phyloP scores from a whole-genome alignment of 192 early-diverging fungal genomes.

The Entomortierella lignicola region DNA sequence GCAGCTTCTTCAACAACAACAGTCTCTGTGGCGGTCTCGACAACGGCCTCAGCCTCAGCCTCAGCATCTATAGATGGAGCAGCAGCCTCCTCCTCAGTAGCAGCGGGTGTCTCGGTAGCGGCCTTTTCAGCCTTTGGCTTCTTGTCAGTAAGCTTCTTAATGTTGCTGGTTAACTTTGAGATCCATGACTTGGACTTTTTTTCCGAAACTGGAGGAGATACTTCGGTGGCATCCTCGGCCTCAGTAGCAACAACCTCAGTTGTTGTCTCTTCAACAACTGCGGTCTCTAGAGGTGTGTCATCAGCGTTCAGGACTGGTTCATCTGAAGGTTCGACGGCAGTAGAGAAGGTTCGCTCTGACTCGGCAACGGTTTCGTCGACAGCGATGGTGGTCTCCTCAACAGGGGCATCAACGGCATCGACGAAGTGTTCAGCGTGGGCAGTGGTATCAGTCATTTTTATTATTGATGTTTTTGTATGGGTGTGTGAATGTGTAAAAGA shows the following conservation, averaged over 20 bases:
- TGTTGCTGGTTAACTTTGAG: conserved; percentile 41
- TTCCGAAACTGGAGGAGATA: conserved; percentile 18
- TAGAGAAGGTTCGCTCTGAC: conserved; percentile 35
- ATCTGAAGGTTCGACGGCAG: conserved; percentile 41
- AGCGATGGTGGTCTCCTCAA: not conserved
- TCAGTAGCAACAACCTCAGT: not conserved
- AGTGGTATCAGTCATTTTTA: conserved; percentile 30
- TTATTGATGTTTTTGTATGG: not conserved
- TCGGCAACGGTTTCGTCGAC: conserved; percentile 9
- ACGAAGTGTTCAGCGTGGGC: conserved; percentile 11
- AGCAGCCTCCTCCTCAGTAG: not conserved
- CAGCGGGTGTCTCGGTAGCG: conserved; percentile 3
- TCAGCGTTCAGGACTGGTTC: conserved; percentile 34
- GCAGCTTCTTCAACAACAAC: not conserved
- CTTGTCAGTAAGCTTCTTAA: conserved; percentile 50
- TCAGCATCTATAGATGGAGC: not conserved
- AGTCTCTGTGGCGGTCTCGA: not conserved
- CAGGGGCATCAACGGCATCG: not conserved
- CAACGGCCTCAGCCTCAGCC: not conserved
- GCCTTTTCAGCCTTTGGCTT: conserved; percentile 45
- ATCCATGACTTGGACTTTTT: conserved; percentile 47
- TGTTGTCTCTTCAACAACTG: conserved; percentile 11
- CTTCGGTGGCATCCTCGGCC: conserved; percentile 4
- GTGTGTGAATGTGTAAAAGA: not conserved
- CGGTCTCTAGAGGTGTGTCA: not conserved